A percentile compares a stretch with the other conserved stretches of the same genome.
Conservation (phyloP, 2,329 filamentous ascomycete species). For the Rutstroemia sydowiana region DNA sequence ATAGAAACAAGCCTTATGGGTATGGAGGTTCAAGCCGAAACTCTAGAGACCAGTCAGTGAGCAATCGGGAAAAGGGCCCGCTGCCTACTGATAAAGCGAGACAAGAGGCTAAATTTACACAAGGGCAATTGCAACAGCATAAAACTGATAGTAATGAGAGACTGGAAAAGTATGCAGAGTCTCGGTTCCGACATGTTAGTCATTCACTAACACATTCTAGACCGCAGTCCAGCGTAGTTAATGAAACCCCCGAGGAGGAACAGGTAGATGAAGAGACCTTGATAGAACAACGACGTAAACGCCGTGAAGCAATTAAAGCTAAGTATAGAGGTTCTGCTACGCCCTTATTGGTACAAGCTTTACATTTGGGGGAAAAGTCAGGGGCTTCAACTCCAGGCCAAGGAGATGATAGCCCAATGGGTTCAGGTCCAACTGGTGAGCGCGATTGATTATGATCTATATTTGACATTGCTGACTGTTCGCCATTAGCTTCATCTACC, state of each 20-base stretch:
- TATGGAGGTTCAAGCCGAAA: slow-evolving; percentile 40
- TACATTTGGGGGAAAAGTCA: slow-evolving; percentile 30
- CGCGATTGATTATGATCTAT: neutral
- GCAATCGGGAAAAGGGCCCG: slow-evolving; percentile 54
- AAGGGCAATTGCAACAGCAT: slow-evolving; percentile 49
- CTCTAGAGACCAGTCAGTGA: slow-evolving; percentile 52
- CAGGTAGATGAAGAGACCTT: slow-evolving; percentile 74
- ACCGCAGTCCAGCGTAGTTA: slow-evolving; percentile 23
- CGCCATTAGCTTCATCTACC: slow-evolving; percentile 21
- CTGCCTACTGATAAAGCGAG: slow-evolving; percentile 50
- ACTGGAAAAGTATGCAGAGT: slow-evolving; percentile 34
- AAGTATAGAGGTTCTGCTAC: slow-evolving; percentile 68
- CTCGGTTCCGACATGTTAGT: neutral
- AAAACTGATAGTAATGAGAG: slow-evolving; percentile 32
- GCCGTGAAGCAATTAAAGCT: slow-evolving; percentile 76
- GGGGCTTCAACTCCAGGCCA: slow-evolving; percentile 25
- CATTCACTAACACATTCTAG: slow-evolving; percentile 17
- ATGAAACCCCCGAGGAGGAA: slow-evolving; percentile 43
- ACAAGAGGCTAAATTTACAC: slow-evolving; percentile 61
- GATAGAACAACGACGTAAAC: slow-evolving; percentile 76
- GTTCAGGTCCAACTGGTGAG: too few relatives aligned
- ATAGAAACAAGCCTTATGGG: slow-evolving; percentile 21
- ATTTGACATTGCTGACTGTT: slow-evolving; percentile 13
- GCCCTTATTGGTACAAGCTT: slow-evolving; percentile 63
- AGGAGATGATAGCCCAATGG: slow-evolving; percentile 20